Evolutionary conservation across 208 protist genomes (phyloP).

Genomic region (Leishmania mexicana): DNA sequence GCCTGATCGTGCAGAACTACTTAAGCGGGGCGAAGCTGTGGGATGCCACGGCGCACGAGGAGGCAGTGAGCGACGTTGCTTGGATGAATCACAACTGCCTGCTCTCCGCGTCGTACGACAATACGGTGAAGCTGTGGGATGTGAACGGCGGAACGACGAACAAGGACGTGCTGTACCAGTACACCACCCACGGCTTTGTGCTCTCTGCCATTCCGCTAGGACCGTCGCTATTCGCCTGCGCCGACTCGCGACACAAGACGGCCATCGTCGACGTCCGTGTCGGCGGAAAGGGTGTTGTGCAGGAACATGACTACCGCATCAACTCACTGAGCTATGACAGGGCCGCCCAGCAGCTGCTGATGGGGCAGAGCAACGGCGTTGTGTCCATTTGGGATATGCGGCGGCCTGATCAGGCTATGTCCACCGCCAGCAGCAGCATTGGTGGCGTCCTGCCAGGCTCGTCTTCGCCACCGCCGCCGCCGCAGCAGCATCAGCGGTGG

Average conservation of each 20-base stretch:
- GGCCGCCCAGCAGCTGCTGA: slow-evolving; percentile 58
- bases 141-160: slow-evolving; percentile 41
- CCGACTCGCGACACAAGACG: slow-evolving; percentile 68
- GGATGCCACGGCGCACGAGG: slow-evolving; percentile 68
- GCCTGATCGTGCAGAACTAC: slow-evolving; percentile 82
- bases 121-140: slow-evolving; percentile 88
- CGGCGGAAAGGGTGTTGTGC: slow-evolving; percentile 47
- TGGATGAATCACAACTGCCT: slow-evolving; percentile 80
- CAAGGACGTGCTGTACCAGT: slow-evolving; percentile 52
- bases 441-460: neutral
- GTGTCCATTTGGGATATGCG: slow-evolving; percentile 88
- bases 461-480: slow-evolving; percentile 10
- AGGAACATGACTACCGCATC: slow-evolving; percentile 70
- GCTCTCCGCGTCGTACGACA: slow-evolving; percentile 85
- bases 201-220: slow-evolving; percentile 72
- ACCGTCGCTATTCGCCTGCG: slow-evolving; percentile 79
- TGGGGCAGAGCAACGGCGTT: slow-evolving; percentile 80
- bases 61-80: slow-evolving; percentile 73
- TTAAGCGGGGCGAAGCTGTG: slow-evolving; percentile 68
- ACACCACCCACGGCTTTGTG: slow-evolving; percentile 73
- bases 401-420: slow-evolving; percentile 53
- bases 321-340: slow-evolving; percentile 81
- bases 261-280: slow-evolving; percentile 70
- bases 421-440: slow-evolving; percentile 18
- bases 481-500: slow-evolving; percentile 4